Evolutionary conservation across 495 filamentous ascomycete species (phyloP).

Genomic region (Neurospora terricola): DNA sequence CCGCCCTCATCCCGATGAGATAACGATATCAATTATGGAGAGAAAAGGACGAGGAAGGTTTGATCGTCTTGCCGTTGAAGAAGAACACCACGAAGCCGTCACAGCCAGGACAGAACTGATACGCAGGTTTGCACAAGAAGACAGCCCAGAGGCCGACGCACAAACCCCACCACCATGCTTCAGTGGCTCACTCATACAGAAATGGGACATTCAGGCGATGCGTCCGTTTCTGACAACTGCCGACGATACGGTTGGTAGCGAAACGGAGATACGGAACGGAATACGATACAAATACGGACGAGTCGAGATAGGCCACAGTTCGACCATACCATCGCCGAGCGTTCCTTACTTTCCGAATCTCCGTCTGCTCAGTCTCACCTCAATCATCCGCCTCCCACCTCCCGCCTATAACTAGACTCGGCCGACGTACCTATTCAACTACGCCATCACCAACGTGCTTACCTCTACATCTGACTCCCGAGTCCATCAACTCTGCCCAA

Average conservation of each 20-base stretch:
- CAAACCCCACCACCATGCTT: neutral
- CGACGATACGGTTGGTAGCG: neutral
- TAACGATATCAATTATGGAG: neutral
- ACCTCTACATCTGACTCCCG: neutral
- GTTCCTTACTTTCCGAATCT: neutral
- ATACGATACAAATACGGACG: neutral
- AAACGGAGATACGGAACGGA: no score
- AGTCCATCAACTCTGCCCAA: neutral
- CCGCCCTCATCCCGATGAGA: neutral
- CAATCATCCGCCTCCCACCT: neutral
- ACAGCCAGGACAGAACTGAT: neutral
- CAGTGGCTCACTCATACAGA: neutral
- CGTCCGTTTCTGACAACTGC: neutral
- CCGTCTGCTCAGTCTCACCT: neutral
- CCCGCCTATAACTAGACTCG: neutral
- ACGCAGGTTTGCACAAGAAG: neutral
- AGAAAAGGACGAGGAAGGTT: neutral
- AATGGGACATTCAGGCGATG: neutral
- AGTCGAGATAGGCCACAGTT: neutral
- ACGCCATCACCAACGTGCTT: neutral
- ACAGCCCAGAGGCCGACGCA: neutral
- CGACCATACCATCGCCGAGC: neutral
- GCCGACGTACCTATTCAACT: neutral
- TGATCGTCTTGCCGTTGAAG: neutral
- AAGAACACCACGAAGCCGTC: neutral